phyloP scores from a whole-genome alignment of 1,139 yeast genomes.

The Saccharomyces pastorianus region DNA sequence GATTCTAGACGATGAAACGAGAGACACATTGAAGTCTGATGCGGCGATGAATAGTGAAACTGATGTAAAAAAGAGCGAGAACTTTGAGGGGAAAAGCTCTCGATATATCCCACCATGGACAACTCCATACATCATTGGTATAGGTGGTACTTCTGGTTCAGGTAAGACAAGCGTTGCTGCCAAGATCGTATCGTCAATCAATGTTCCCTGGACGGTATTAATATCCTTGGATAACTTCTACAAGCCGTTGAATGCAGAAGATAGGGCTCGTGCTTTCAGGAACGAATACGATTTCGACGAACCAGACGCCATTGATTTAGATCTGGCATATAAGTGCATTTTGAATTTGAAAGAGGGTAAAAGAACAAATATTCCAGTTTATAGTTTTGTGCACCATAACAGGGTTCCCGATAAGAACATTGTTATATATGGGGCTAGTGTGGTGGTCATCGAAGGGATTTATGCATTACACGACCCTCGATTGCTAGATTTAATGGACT shows the following conservation, averaged over 20 bases:
- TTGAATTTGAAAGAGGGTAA: conserved; percentile 52
- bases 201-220: conserved; percentile 92
- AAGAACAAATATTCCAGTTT: conserved; percentile 72
- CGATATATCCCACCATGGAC: conserved; percentile 87
- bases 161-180: conserved; percentile 93
- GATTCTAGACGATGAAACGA: neutral
- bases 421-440: conserved; percentile 91
- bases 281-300: conserved; percentile 75
- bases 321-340: conserved; percentile 57
- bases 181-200: conserved; percentile 64
- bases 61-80: neutral
- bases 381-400: conserved; percentile 69
- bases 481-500: conserved; percentile 66
- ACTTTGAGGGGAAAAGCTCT: neutral
- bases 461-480: conserved; percentile 72
- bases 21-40: neutral
- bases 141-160: conserved; percentile 91
- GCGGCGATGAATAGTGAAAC: neutral
- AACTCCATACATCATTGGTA: conserved; percentile 87
- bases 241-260: conserved; percentile 56
- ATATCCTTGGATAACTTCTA: conserved; percentile 88
- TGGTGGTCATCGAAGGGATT: conserved; percentile 84
- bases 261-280: conserved; percentile 55
- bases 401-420: conserved; percentile 56
- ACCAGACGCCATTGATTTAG: conserved; percentile 76